These are phyloP conservation scores for Suillus placidus DNA, from an alignment of 768 basidiomycete species.

Conservation along the genomic window DNA sequence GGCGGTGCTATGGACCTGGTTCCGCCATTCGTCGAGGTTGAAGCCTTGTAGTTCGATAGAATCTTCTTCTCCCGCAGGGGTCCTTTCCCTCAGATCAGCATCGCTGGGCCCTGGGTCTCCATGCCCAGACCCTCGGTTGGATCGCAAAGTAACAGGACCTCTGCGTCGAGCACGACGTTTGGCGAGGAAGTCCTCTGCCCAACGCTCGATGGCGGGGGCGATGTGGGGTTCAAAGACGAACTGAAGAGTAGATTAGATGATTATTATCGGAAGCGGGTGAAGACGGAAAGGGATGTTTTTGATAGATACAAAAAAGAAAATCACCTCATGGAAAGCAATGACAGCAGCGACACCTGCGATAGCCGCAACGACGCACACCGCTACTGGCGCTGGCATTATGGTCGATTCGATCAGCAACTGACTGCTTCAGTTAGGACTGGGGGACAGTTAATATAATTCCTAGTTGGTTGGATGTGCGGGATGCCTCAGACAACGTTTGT, in stretches of 20 bases:
- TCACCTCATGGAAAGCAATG: conserved; percentile 62
- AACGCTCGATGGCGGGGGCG: conserved; percentile 58
- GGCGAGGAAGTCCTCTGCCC: conserved; percentile 38
- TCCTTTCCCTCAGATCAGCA: conserved; percentile 19
- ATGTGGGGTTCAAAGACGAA: conserved; percentile 73
- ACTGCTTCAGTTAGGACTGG: background rate
- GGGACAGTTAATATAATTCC: background rate
- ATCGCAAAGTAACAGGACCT: conserved; percentile 21
- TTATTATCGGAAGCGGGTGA: background rate
- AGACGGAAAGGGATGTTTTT: too few species aligned
- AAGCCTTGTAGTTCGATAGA: conserved; percentile 56
- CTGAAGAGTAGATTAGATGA: conserved; percentile 33
- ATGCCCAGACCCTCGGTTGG: conserved; percentile 20
- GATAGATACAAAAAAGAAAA: conserved; percentile 16
- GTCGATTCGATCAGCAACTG: too few species aligned
- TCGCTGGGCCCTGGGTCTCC: conserved; percentile 9
- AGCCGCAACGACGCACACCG: conserved; percentile 54
- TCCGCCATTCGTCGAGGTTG: conserved; percentile 59
- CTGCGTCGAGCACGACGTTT: conserved; percentile 31
- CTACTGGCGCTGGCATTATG: conserved; percentile 36
- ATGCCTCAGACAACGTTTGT: background rate
- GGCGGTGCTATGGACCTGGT: conserved; percentile 36
- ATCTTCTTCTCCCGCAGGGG: conserved; percentile 23
- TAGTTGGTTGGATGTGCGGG: background rate
- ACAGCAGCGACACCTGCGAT: conserved; percentile 52